Percentiles rank a stretch among this genome's conserved stretches.
Conservation (phyloP, 495 filamentous ascomycete genomes). For the Tetracladium marchalianum region DNA sequence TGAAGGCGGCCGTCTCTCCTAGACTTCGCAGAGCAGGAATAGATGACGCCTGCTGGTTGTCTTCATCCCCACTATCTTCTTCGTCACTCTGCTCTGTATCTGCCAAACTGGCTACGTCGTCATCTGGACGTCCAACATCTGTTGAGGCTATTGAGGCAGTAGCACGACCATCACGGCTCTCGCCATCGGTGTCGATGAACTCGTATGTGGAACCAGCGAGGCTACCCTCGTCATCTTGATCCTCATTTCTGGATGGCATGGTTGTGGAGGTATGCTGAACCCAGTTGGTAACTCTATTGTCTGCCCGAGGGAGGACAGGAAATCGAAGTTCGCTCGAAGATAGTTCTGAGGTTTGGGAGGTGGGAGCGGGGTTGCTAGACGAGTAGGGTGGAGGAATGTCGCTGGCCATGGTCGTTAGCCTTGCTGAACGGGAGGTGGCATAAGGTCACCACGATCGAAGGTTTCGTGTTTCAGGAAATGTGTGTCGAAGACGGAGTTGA, state of each 20-base stretch:
- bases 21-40: constrained; percentile 16
- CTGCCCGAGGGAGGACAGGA: constrained; percentile 33
- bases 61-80: constrained; percentile 30
- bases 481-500: not conserved
- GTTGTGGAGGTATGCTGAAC: constrained; percentile 38
- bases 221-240: constrained; percentile 29
- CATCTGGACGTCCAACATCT: constrained; percentile 29
- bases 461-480: constrained; percentile 6
- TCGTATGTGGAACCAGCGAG: constrained; percentile 49
- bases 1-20: constrained; percentile 18
- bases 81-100: constrained; percentile 36
- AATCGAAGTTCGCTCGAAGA: constrained; percentile 29
- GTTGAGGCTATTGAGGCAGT: constrained; percentile 45
- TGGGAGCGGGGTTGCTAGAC: constrained; percentile 1
- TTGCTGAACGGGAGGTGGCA: not conserved
- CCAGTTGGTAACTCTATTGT: constrained; percentile 39
- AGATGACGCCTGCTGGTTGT: constrained; percentile 11
- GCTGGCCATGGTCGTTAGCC: constrained; percentile 19
- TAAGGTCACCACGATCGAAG: too few species aligned
- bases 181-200: constrained; percentile 36
- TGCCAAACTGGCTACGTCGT: constrained; percentile 44
- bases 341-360: not conserved
- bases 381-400: constrained; percentile 6
- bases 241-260: constrained; percentile 31
- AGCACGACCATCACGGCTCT: constrained; percentile 34